These are phyloP conservation scores for Helichrysum umbraculigerum DNA, from an alignment of 129 eudicot genomes.

Conservation along the genomic window DNA sequence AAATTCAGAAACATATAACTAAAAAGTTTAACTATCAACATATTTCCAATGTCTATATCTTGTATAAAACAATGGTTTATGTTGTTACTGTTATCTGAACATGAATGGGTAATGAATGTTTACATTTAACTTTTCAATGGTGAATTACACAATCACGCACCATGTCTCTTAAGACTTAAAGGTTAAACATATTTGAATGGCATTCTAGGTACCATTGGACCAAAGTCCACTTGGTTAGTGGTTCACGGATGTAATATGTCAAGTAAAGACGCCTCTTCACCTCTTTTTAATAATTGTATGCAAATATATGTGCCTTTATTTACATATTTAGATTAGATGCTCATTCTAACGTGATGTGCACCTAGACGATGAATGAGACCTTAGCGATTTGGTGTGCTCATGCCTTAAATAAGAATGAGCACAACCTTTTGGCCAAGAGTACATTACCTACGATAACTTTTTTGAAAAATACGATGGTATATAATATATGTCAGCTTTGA, in stretches of 20 bases:
- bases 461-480: background rate
- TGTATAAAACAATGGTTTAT: background rate
- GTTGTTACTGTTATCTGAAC: background rate
- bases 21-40: constrained; percentile 8
- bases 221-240: background rate
- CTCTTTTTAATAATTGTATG: background rate
- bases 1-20: background rate
- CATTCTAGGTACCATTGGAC: background rate
- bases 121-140: background rate
- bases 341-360: background rate
- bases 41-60: background rate
- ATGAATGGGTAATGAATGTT: no score
- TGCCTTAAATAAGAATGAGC: background rate
- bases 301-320: background rate
- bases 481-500: constrained; percentile 11
- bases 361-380: background rate
- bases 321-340: background rate
- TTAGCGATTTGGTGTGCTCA: background rate
- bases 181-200: background rate
- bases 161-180: no score
- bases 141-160: no score
- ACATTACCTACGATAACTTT: background rate
- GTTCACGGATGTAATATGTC: background rate
- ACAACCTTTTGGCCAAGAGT: background rate
- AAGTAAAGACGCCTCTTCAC: background rate